Base-by-base conservation (phyloP, 1,139 yeast genomes). In the Kodamaea fungicola region DNA sequence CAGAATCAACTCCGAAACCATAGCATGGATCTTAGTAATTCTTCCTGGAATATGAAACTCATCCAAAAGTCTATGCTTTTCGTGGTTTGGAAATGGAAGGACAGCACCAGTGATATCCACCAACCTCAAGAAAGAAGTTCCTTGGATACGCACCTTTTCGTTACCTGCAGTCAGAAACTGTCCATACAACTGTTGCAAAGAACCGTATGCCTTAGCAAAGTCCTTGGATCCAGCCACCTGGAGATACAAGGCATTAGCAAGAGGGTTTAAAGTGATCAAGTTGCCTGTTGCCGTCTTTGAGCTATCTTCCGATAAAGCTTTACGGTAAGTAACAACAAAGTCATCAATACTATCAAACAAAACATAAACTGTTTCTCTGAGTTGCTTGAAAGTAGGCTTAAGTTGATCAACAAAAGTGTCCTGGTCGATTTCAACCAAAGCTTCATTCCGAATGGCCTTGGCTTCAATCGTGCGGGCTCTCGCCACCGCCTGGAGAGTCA, bases 101-200 rank as follows among this genome's bases (percentile, higher is more conserved):
- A 81, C 64, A 0, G 84, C 81, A 36, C 76, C 62, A 2, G 80
- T 64, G 38, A 79, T 60, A 51, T 83, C 89, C 41, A 77, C 45
- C 25, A 77, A 52, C 38, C 72, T 59, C 37, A 73, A 52, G 32
- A 68, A 60, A 3, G 62, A 53, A 27, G 52, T 51, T 29, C 51
- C 47, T 31, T 64, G 70, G 31, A 60, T 51, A 23, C 45, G 51
- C 8, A 34, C 34, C 33, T 28, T 32, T 8, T 36, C 28, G 23
- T 43, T 41, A 21, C 54, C 43, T 30, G 55, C 55, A 3, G 61
- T 47, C 22, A 52, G 42, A 28, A 56, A 52, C 29, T 56, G 54
- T 12, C 54, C 48, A 41, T 52, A 55, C 21, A 73, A 48, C 44
- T 61, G 60, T 45, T 63, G 66, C 44, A 71, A 57, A 31, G 67